Conservation (phyloP, 805 yeast genomes). For the Candida maesae region DNA sequence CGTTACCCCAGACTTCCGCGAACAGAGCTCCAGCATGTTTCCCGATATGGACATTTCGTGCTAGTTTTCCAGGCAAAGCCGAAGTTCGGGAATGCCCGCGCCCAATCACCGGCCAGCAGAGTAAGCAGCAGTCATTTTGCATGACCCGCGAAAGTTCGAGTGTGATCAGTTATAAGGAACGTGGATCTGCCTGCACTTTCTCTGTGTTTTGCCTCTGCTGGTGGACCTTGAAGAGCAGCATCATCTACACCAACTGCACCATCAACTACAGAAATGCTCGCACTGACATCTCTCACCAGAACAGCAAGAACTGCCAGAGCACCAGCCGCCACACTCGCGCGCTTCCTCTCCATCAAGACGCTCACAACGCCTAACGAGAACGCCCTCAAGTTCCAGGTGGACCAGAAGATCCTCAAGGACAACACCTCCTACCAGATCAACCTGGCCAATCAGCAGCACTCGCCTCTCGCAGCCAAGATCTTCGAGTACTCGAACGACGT, state of each 20-base stretch:
- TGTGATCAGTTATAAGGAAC: background rate
- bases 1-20: too few species aligned
- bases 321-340: too few species aligned
- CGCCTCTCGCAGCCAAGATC: slow-evolving; percentile 60
- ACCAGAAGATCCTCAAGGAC: slow-evolving; percentile 31
- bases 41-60: background rate
- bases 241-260: slow-evolving; percentile 1
- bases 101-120: slow-evolving; percentile 12
- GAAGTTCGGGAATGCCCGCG: slow-evolving; percentile 13
- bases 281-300: background rate
- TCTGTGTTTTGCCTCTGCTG: background rate
- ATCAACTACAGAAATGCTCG: background rate
- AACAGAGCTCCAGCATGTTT: too few species aligned
- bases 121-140: slow-evolving; percentile 3
- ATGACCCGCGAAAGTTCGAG: background rate
- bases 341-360: slow-evolving; percentile 36
- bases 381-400: slow-evolving; percentile 59
- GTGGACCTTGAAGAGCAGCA: background rate
- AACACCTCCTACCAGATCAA: slow-evolving; percentile 22
- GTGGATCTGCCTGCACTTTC: too few species aligned
- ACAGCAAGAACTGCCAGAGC: slow-evolving; percentile 8
- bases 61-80: slow-evolving; percentile 2
- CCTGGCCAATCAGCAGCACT: slow-evolving; percentile 32
- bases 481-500: slow-evolving; percentile 55
- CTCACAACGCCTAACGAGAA: slow-evolving; percentile 70